phyloP scores from a whole-genome alignment of 768 basidiomycete genomes.

The Suillus cothurnatus region DNA sequence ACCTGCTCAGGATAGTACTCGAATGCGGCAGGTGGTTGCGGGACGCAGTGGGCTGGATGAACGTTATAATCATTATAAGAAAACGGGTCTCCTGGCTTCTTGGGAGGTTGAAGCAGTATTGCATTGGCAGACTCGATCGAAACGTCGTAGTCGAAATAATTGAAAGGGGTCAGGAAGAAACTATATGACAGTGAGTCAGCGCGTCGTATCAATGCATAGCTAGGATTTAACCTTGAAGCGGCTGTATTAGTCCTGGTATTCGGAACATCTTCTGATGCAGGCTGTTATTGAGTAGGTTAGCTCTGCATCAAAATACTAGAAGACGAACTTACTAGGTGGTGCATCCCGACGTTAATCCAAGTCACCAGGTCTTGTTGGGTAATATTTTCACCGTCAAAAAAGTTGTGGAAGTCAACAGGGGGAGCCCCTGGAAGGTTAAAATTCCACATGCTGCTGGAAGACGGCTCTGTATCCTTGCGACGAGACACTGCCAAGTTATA shows the following conservation, averaged over 20 bases:
- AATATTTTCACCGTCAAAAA: constrained; percentile 65
- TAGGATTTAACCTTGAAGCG: constrained; percentile 45
- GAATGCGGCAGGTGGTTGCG: constrained; percentile 39
- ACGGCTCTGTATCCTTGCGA: constrained; percentile 63
- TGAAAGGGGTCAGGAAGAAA: constrained; percentile 61
- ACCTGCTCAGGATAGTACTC: constrained; percentile 38
- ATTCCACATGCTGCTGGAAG: constrained; percentile 63
- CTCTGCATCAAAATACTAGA: background rate
- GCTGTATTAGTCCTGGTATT: constrained; percentile 62
- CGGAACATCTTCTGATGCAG: constrained; percentile 65
- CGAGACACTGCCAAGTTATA: constrained; percentile 62
- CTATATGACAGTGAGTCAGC: constrained; percentile 26
- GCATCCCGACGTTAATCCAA: constrained; percentile 69
- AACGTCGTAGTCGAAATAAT: constrained; percentile 66
- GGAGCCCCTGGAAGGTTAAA: constrained; percentile 59
- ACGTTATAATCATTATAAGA: constrained; percentile 56
- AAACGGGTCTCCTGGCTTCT: constrained; percentile 40
- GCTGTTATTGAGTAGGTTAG: constrained; percentile 31
- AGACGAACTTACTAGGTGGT: constrained; percentile 50
- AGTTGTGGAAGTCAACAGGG: constrained; percentile 58
- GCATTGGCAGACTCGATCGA: constrained; percentile 62
- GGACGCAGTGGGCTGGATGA: constrained; percentile 41
- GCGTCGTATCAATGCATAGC: background rate
- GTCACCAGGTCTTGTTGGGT: constrained; percentile 66
- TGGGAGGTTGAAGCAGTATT: constrained; percentile 46